Conservation (phyloP, 2,329 filamentous ascomycete genomes). For the Pseudocercospora musae region DNA sequence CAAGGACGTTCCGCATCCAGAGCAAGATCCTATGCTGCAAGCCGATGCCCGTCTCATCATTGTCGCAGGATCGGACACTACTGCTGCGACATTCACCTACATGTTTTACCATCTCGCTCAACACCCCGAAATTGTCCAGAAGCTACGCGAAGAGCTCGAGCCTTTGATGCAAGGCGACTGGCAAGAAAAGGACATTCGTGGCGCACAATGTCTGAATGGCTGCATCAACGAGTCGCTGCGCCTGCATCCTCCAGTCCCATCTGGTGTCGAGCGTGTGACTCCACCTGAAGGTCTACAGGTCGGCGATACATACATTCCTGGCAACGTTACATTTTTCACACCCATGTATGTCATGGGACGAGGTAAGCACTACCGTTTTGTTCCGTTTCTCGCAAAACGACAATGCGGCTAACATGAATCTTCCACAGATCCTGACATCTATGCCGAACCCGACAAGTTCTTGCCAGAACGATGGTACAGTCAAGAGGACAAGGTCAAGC, state of each 20-base stretch:
- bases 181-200: conserved; percentile 28
- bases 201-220: conserved; percentile 34
- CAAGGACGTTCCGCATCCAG: conserved; percentile 27
- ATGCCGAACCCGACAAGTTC: conserved; percentile 32
- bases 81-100: conserved; percentile 40
- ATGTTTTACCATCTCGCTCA: conserved; percentile 42
- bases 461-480: conserved; percentile 40
- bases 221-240: conserved; percentile 43
- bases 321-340: conserved; percentile 27
- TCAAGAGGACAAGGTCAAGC: conserved; percentile 35
- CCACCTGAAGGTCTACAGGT: conserved; percentile 40
- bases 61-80: conserved; percentile 46
- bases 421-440: conserved; percentile 27
- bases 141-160: conserved; percentile 37
- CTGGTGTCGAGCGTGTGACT: conserved; percentile 37
- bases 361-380: conserved; percentile 18
- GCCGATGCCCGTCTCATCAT: conserved; percentile 36
- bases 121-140: conserved; percentile 30
- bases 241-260: conserved; percentile 42
- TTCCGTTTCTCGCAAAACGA: too few relatives aligned
- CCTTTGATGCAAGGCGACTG: conserved; percentile 26
- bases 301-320: conserved; percentile 37
- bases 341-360: conserved; percentile 30
- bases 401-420: not conserved
- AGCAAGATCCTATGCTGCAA: conserved; percentile 31